Base-by-base conservation (phyloP, 352 stramenopile species). In the Pythium coloratum region DNA sequence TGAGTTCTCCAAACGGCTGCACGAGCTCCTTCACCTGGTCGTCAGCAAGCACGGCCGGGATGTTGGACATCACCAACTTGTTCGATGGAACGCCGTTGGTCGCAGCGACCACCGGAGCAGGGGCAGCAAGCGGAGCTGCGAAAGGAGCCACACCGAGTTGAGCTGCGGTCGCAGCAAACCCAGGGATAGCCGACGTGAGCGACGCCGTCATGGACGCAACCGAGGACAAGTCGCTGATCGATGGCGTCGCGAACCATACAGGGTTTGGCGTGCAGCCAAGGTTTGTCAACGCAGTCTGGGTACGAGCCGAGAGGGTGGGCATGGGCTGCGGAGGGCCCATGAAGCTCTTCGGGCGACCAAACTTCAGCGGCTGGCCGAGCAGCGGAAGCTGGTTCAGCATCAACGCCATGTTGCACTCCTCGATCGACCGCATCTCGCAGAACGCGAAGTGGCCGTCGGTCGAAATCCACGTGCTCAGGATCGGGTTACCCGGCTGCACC, bases 381-480 rank as follows among this genome's bases (percentile, higher is more conserved):
- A 96, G 65, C 16, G 83, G 81, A 1, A 96, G 62, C 47, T 94
- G 86, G 62, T 96, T 96, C 26, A 96, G 58, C 51, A 96, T 75
- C 34, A 96, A 67, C 34, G 88, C 88, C 50, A 96, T 75, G 63
- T 92, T 96, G 59, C 86, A 95, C 69, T 96, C 88, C 49, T 96
- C 88, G 1, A 93, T 82, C 0, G 84, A 86, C 6, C 88, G 83
- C 88, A 96, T 96, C 68, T 96, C 88, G 38, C 86, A 94, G 51
- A 96, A 96, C 1, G 88, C 88, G 59, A 95, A 96, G 36, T 94
- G 86, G 28, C 86, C 86, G 49, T 95, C 88, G 2, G 83, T 89
- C 12, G 88, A 96, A 55, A 92, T 89, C 88, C 88, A 96, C 62
- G 86, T 93, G 63, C 84, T 91, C 46, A 93, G 49, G 62, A 96